Evolutionary conservation across 495 filamentous ascomycete genomes (phyloP).

Genomic region (Bacidia rubella): DNA sequence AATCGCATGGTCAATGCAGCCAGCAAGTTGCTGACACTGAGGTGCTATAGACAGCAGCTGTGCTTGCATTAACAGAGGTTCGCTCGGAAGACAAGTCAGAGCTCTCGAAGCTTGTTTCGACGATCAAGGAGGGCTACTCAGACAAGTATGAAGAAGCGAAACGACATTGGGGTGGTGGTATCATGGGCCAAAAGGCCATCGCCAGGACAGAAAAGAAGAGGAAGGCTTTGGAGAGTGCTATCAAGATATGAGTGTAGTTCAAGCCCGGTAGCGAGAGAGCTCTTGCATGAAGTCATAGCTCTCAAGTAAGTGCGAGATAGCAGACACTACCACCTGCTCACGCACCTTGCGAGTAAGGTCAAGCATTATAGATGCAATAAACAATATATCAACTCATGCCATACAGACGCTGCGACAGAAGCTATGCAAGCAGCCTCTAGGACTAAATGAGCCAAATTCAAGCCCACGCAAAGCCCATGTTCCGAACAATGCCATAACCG

Average conservation of each 20-base stretch:
- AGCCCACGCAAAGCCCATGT: too few species aligned
- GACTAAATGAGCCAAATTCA: slow-evolving; percentile 2
- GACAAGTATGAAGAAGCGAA: slow-evolving; percentile 89
- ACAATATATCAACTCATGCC: not conserved
- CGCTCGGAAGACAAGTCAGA: slow-evolving; percentile 95
- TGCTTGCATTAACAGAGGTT: slow-evolving; percentile 89
- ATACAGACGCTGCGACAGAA: not conserved
- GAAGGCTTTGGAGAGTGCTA: slow-evolving; percentile 80
- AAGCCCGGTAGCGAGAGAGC: not conserved
- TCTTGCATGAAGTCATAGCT: not conserved
- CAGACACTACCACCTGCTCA: too few species aligned
- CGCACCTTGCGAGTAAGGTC: not conserved
- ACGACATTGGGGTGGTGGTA: slow-evolving; percentile 98
- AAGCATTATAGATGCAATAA: not conserved
- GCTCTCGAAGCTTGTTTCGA: slow-evolving; percentile 87
- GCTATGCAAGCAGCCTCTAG: slow-evolving; percentile 6
- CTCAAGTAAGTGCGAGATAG: too few species aligned
- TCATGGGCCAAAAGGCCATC: slow-evolving; percentile 96
- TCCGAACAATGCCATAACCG: too few species aligned
- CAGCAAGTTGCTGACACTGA: not conserved
- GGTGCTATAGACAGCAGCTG: slow-evolving; percentile 67
- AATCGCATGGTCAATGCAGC: not conserved
- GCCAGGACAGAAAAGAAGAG: slow-evolving; percentile 89
- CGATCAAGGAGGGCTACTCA: slow-evolving; percentile 95
- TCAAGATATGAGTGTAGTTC: slow-evolving; percentile 60